These are phyloP conservation scores for Lachnellula cervina DNA, from an alignment of 2,329 filamentous ascomycete genomes.

Conservation along the genomic window DNA sequence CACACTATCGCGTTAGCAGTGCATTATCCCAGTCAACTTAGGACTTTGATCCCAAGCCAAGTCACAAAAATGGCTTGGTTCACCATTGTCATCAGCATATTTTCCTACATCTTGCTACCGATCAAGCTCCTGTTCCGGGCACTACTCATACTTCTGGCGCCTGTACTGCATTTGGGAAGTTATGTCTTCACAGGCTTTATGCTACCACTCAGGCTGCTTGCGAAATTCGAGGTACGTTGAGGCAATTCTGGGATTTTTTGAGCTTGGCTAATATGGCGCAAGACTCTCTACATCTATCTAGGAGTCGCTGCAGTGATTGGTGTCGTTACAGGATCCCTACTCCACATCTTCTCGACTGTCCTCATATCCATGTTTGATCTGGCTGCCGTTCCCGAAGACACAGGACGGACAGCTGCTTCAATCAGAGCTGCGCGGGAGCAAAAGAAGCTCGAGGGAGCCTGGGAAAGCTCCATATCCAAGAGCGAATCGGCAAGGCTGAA, in stretches of 20 bases:
- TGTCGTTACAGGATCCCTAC: constrained; percentile 53
- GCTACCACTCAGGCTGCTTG: constrained; percentile 25
- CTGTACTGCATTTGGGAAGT: constrained; percentile 23
- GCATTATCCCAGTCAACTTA: not conserved
- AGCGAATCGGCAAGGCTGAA: constrained; percentile 10
- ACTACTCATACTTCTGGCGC: constrained; percentile 20
- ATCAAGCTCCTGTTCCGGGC: constrained; percentile 16
- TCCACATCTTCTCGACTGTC: constrained; percentile 53
- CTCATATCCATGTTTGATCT: constrained; percentile 49
- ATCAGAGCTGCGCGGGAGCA: constrained; percentile 23
- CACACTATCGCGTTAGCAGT: not conserved
- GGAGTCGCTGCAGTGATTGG: constrained; percentile 65
- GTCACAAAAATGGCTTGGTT: constrained; percentile 20
- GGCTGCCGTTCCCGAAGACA: constrained; percentile 21
- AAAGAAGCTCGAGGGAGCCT: constrained; percentile 23
- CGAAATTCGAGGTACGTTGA: constrained; percentile 28
- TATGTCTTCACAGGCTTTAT: constrained; percentile 18
- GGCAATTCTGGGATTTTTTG: not conserved
- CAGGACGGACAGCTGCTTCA: constrained; percentile 21
- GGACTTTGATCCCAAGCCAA: not conserved
- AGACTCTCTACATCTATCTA: constrained; percentile 47
- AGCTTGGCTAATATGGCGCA: constrained; percentile 10
- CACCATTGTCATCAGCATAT: constrained; percentile 10
- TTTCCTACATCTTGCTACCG: constrained; percentile 23
- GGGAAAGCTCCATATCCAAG: constrained; percentile 14